Evolutionary conservation across 768 basidiomycete species (phyloP), one percentile per base, ranked within the genome.

Genomic region (Mycena olivaceomarginata): DNA sequence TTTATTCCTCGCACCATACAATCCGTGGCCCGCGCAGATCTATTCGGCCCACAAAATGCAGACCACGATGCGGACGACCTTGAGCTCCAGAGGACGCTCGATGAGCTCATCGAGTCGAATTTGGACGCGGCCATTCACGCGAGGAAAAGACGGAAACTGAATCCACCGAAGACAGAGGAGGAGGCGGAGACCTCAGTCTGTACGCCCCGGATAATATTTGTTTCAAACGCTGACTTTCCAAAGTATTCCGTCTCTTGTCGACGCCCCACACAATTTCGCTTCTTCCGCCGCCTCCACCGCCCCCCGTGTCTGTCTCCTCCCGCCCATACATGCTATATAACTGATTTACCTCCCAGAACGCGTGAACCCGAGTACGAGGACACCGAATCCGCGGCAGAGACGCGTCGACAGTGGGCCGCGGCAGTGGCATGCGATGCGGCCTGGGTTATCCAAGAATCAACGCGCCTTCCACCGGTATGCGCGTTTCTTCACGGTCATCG

Each of bases 171-270:
- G 40, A 18, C 45, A n/a, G n/a, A n/a, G n/a, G 67, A 41, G 20
- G 51, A 45, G 15, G 4, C 43, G 3, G 68, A 76, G 22, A 77
- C 67, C 25, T 65, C 76, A 57, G 76, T 51, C n/a, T 72, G 66
- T 72, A 56, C 22, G 73, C 31, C 16, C 39, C 53, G 57, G 5
- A 46, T 70, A 10, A 41, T 73, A 70, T 76, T 65, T 77, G 70
- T 43, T 45, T 70, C 67, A 60, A 15, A 40, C 40, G 51, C 70
- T 71, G 25, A 78, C 16, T 71, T 48, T 74, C 53, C 67, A 40
- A 46, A 92, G 91, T 83, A 43, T 92, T 92, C 77, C 89, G 90
- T 18, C 87, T 92, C 25, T 76, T 92, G 18, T 92, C 92, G 18
- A 81, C 83, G n/a, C 86, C 88, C 0, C 81, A 83, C n/a, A 77